Percentiles rank a stretch among this genome's conserved stretches.
phyloP scores from a whole-genome alignment of 1,139 yeast genomes.

The Debaryomycetaceae sp. region DNA sequence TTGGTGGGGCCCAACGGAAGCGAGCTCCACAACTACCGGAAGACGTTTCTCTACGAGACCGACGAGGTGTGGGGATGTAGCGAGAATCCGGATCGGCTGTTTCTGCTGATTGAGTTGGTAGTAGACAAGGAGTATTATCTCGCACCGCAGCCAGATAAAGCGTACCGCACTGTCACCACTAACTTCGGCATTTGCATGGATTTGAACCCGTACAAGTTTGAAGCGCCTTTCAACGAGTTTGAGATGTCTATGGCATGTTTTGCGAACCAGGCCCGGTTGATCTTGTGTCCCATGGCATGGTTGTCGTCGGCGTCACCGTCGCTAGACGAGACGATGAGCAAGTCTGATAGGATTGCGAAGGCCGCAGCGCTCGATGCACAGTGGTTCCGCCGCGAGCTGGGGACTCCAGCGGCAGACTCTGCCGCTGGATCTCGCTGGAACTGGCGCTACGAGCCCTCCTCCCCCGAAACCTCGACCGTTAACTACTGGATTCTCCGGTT shows the following conservation, averaged over 20 bases:
- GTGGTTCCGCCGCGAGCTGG: neutral
- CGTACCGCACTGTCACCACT: constrained; percentile 25
- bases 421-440: constrained; percentile 1
- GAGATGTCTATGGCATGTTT: constrained; percentile 66
- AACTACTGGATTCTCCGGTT: constrained; percentile 73
- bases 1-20: constrained; percentile 59
- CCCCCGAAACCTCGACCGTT: constrained; percentile 27
- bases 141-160: constrained; percentile 4
- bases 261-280: constrained; percentile 46
- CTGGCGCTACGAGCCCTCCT: constrained; percentile 8
- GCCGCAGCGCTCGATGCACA: constrained; percentile 9
- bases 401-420: constrained; percentile 1
- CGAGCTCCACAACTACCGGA: constrained; percentile 66
- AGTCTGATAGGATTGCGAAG: constrained; percentile 9
- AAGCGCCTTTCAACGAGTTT: constrained; percentile 70
- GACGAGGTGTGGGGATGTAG: constrained; percentile 80
- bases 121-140: constrained; percentile 28
- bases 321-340: constrained; percentile 13
- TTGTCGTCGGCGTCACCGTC: constrained; percentile 55
- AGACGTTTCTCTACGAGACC: constrained; percentile 72
- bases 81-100: constrained; percentile 59
- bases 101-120: constrained; percentile 38
- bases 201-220: constrained; percentile 79
- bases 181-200: constrained; percentile 95
- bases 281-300: constrained; percentile 91